Evolutionary conservation across 768 basidiomycete genomes (phyloP), one percentile per base, ranked within the genome.

Genomic region (Asterophora parasitica): DNA sequence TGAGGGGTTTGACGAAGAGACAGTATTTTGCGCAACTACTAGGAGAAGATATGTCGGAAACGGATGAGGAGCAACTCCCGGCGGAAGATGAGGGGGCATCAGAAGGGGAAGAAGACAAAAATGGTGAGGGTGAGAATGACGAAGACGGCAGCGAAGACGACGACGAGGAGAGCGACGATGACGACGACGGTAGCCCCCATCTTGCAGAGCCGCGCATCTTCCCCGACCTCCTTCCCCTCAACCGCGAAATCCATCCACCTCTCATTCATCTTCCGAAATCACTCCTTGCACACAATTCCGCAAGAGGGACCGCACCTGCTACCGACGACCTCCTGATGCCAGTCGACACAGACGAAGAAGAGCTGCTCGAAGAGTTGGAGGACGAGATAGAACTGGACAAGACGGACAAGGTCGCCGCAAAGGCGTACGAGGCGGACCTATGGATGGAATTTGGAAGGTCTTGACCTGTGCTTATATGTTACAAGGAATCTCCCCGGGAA

Each of bases 381-480:
- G 73, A 73, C 7, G 81, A 82, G 26, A 66, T 59, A 5, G 54
- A 57, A 16, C 54, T 75, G 37, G 74, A 82, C 28, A 44, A 57
- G 20, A 31, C 36, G 44, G 78, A 81, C 49, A 39, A 47, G 27
- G 49, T 48, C 23, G 30, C 52, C 11, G 72, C 67, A 17, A 56
- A 49, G 27, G 50, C 44, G 16, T 67, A 72, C 44, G 77, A 82
- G 60, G 52, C 56, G 12, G 30, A 48, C n/a, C 61, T 79, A 19
- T 80, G 76, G 78, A 57, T 57, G 42, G 30, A 42, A 46, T 45
- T 51, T 31, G 46, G 38, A 12, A 48, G 23, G 15, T 39, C 13
- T 12, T 27, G 48, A 46, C n/a, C n/a, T n/a, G n/a, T n/a, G 30
- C 15, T 2, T 41, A 38, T 35, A 41, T 32, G 32, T 5, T 1